Base-by-base conservation (phyloP, 192 early-diverging fungal species). In the Funneliformis geosporum region DNA sequence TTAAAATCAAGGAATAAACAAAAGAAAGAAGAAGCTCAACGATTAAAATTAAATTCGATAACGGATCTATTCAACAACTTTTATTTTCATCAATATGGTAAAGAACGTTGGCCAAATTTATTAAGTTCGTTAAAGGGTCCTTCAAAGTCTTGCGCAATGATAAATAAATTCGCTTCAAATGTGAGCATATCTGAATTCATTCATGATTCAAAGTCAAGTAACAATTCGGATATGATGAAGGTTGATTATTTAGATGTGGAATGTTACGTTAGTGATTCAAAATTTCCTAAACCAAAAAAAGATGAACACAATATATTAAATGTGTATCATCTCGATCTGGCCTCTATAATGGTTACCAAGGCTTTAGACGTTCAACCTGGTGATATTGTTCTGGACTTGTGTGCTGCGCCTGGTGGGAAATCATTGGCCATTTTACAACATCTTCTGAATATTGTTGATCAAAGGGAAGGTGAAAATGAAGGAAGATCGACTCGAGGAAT, bases 371-470 rank as follows among this genome's bases (percentile, higher is more conserved):
- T 95, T 0, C 27, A 88, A n/a, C 82, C 86, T 0, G 83, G 90
- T 39, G 91, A 96, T 80, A 90, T 95, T 79, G 89, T 96, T 3
- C 87, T 97, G 8, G 96, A 91, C 83, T 64, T 89, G 42, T 91
- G 88, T 71, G 85, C 88, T 64, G 89, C 86, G 8, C 90, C 90
- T 9, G 89, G 88, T 27, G 88, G 88, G 39, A 89, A 89, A 66
- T 82, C 86, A 6, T 62, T 89, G 6, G 76, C 80, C 4, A 82
- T 89, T 60, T 69, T 87, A 4, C 88, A 89, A 80, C 65, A 80
- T 23, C 75, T 89, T 25, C 82, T 79, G 18, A 59, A 64, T 12
- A 44, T 61, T 23, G 18, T 18, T 43, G 39, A 40, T 3, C 28
- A 69, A 21, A n/a, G 21, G 1, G 6, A n/a, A 1, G 42, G 18